Base-by-base conservation (phyloP, 1,284 basidiomycete species). In the Ceratorhiza oryzae-sativae region DNA sequence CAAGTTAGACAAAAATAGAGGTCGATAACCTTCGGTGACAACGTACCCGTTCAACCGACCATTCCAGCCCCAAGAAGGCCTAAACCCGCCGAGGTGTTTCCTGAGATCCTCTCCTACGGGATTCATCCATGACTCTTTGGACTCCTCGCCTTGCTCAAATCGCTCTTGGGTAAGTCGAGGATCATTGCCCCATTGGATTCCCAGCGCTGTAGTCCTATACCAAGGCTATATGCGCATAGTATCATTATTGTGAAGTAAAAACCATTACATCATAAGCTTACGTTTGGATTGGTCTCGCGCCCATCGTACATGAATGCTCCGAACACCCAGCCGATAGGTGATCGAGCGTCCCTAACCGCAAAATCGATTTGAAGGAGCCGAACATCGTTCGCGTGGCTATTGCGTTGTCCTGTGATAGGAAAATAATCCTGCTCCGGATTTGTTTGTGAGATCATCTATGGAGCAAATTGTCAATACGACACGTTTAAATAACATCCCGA, bases 31-130 rank as follows among this genome's bases (percentile, higher is more conserved):
- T 30, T 56, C n/a, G 18, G n/a, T 23, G 3, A 41, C 8, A 23
- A 42, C 58, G 8, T 56, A 65, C 36, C 72, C 72, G 25, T 73
- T 73, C 20, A 73, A 53, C 18, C 72, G 72, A 25, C 72, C 72
- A 30, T 73, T 70, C 51, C 67, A 73, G 1, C 72, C 72, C 72
- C 72, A 73, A 20, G 72, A 73, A 51, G 72, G 72, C 6, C 72
- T 36, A 32, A 23, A 53, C 10, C 72, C 72, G 0, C 63, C 63
- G 1, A 73, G 45, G 2, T 32, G 15, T 8, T 1, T 0, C 5
- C 72, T 56, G 8, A 73, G 41, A 1, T 73, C 46, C 25, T 73
- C 72, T 2, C 62, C 72, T 30, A 23, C 45, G 0, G 72, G 72
- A 27, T 68, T 73, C 23, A 73, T 73, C 72, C 72, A 73, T 1